Percentiles rank a stretch among this genome's conserved stretches.
These are phyloP conservation scores for Stephanodiscus minutulus DNA, from an alignment of 108 stramenopile genomes.

Conservation along the genomic window DNA sequence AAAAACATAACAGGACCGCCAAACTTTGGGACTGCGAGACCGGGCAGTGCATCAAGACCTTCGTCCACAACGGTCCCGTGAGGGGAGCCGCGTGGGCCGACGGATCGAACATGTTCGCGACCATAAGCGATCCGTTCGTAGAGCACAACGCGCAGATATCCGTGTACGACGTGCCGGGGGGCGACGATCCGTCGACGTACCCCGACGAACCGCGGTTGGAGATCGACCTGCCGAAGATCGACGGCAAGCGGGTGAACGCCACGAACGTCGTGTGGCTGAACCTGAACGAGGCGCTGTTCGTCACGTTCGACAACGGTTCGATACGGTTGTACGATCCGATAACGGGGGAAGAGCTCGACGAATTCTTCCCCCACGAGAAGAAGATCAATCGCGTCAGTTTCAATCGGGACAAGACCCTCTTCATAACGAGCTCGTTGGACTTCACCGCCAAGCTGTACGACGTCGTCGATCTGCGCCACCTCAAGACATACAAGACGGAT, in stretches of 20 bases:
- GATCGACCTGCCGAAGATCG: constrained; percentile 85
- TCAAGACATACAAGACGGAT: constrained; percentile 96
- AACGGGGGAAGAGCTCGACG: constrained; percentile 83
- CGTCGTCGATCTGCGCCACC: constrained; percentile 83
- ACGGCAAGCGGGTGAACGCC: constrained; percentile 75
- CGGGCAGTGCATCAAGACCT: constrained; percentile 85
- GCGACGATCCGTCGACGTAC: constrained; percentile 55
- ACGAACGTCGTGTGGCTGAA: constrained; percentile 91
- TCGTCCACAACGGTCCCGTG: constrained; percentile 91
- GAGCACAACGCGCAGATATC: constrained; percentile 91
- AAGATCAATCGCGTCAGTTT: constrained; percentile 92
- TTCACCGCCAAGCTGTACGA: constrained; percentile 94
- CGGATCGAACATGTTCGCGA: constrained; percentile 91
- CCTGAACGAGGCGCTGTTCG: constrained; percentile 90
- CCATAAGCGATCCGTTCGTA: constrained; percentile 95
- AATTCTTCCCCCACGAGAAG: constrained; percentile 85
- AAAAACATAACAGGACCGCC: constrained; percentile 40
- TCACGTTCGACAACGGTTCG: constrained; percentile 92
- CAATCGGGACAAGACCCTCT: constrained; percentile 93
- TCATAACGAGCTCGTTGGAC: constrained; percentile 95
- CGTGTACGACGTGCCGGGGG: constrained; percentile 84
- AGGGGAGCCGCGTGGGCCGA: constrained; percentile 93
- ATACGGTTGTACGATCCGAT: constrained; percentile 89
- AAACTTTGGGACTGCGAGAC: constrained; percentile 93
- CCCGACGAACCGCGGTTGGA: constrained; percentile 67